These are phyloP conservation scores for Oryza rufipogon DNA, from an alignment of 176 grass and related monocot genomes.

Conservation along the genomic window DNA sequence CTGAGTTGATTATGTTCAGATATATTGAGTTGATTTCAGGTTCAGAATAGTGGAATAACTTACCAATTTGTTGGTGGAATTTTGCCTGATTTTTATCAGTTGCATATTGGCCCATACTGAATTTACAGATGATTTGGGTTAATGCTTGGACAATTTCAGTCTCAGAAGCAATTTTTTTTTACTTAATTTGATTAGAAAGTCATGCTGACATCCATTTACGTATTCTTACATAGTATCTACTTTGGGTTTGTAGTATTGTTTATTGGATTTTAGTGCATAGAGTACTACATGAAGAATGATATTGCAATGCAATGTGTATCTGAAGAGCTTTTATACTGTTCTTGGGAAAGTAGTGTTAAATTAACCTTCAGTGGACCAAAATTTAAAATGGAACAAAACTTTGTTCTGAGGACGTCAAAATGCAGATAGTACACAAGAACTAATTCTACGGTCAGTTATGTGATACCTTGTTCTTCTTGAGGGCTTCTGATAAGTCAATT, in stretches of 20 bases:
- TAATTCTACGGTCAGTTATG: background rate
- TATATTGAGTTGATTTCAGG: constrained; percentile 9
- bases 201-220: background rate
- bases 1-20: background rate
- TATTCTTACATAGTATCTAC: background rate
- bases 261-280: background rate
- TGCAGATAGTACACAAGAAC: background rate
- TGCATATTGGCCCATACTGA: background rate
- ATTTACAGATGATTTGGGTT: background rate
- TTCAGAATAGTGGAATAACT: background rate
- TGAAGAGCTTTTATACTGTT: background rate
- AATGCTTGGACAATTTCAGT: background rate
- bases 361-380: background rate
- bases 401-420: constrained; percentile 1
- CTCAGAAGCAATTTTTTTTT: background rate
- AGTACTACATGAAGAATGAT: background rate
- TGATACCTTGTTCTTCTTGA: background rate
- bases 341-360: background rate
- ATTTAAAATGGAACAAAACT: background rate
- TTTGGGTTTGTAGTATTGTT: background rate
- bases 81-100: background rate
- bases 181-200: background rate
- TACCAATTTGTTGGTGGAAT: background rate
- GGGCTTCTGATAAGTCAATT: background rate
- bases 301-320: background rate